Evolutionary conservation across 2,329 filamentous ascomycete species (phyloP), one percentile per base, ranked within the genome.

Genomic region (Botrytis squamosa): DNA sequence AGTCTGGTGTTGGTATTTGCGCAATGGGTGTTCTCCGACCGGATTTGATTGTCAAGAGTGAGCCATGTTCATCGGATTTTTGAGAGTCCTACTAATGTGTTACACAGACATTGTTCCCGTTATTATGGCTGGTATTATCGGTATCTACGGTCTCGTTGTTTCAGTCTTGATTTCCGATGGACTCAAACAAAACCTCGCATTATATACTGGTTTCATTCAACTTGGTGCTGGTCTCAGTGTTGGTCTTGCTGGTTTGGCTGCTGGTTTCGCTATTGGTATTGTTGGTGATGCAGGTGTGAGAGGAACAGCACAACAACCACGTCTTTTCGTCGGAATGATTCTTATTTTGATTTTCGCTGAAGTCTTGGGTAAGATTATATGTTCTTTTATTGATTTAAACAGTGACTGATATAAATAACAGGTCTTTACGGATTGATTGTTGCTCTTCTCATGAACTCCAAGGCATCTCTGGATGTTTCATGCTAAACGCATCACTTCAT

Each of bases 121-220:
- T 85, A 97, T 99, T 91, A 99, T 99, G 96, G 96, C 96, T 88
- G 96, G 96, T 98, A 99, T 99, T 86, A 98, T 99, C 86, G 96
- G 94, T 92, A 98, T 99, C 85, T 99, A 96, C 87, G 93, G 93
- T 81, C 89, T 96, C 78, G 93, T 96, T 85, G 93, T 95, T 75
- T 95, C 93, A 29, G 93, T 96, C 83, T 86, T 96, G 81, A 94
- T 96, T 82, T 94, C 93, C 82, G 92, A 94, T 83, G 90, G 90
- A 80, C 86, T 96, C 77, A 88, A 87, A 80, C 92, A 95, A 85
- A 83, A 89, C 77, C 85, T 92, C 76, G 87, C 93, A 75, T 88
- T 96, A 75, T 95, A 92, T 85, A 94, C 92, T 73, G 91, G 92
- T 75, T 95, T 95, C 86, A 93, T 95, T 81, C 93, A 95, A 84